Evolutionary conservation across 2,329 filamentous ascomycete species (phyloP), one percentile per base, ranked within the genome.

Genomic region (Exophiala sp.): DNA sequence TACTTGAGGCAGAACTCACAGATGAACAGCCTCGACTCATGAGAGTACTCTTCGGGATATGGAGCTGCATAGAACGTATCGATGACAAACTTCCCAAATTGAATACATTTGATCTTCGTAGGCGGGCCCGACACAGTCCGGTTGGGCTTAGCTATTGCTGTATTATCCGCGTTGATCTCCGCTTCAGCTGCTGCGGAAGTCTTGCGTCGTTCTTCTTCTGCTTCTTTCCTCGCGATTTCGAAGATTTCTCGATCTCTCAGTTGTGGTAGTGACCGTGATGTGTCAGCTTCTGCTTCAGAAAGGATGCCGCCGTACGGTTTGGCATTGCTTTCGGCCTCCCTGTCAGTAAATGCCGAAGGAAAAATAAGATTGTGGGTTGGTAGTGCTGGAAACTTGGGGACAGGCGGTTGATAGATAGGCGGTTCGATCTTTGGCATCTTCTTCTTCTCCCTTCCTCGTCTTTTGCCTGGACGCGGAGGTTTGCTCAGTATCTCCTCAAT

Each of bases 1-100:
- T 99, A 99, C 73, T 97, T 99, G 56, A 99, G 78, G 69, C 94
- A 99, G 71, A 97, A 99, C 71, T 99, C 95, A 78, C 94, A 99
- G 60, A 99, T 97, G 72, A 96, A 97, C n/a, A 99, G 81, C 35
- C 96, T 88, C 29, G 89, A 86, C 68, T 99, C 97, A 60, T 92
- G 85, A 69, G 91, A 97, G 76, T 99, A 99, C 72, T 99, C 94
- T 69, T 96, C 94, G 0, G 94, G 94, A 68, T 99, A 99, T 10
- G 94, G 95, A 36, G 94, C 94, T 29, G 94, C 92, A 72, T 99
- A 96, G 91, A 94, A 97, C 2, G 94, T 99, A 69, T 99, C 94
- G 64, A 99, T 99, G 71, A 99, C 94, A 79, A 88, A 95, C 47
- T 91, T 90, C 42, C 94, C 94, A 73, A 99, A 97, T 65, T 96